Base-by-base conservation (phyloP, 2,329 filamentous ascomycete genomes). In the Ophiocordyceps australis region DNA sequence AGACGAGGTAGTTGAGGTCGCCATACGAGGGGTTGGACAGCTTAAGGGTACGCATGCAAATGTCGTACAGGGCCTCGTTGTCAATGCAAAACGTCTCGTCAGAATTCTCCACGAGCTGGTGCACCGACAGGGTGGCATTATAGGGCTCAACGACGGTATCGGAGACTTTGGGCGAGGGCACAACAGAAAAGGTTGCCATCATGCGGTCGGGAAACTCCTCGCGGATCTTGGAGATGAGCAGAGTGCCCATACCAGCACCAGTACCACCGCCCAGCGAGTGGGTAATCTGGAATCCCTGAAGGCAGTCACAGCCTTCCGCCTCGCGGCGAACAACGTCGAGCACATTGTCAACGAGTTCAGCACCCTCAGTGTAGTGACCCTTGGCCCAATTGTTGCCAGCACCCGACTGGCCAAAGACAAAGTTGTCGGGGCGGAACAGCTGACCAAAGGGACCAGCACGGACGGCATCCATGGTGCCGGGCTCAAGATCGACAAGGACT, bases 341-440 rank as follows among this genome's bases (percentile, higher is more conserved):
- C 43, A 98, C 89, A 51, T 94, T 72, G 67, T 98, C 89, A 43
- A 98, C 89, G 37, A 95, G 74, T 67, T 98, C 89, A 43, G 89
- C 89, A 74, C 89, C 89, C 68, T 98, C 89, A 39, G 89, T 98
- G 74, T 98, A 98, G 59, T 98, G 89, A 65, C 89, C 89, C 77
- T 95, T 98, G 60, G 89, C 89, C 89, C 89, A 98, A 76, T 95
- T 95, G 82, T 98, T 98, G 64, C 89, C 89, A 57, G 89, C 89
- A 72, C 89, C 86, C 47, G 89, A 95, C 68, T 95, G 89, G 47
- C 89, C 89, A 59, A 95, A 95, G 53, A 95, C 83, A 63, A 95
- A 95, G 78, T 95, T 98, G 68, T 98, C 89, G 54, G 89, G 89
- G 40, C 89, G 85, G 83, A 98, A 95, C 43, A 98, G 83, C 67